Base-by-base conservation (phyloP, 2,329 filamentous ascomycete species). In the Talaromyces marneffei region DNA sequence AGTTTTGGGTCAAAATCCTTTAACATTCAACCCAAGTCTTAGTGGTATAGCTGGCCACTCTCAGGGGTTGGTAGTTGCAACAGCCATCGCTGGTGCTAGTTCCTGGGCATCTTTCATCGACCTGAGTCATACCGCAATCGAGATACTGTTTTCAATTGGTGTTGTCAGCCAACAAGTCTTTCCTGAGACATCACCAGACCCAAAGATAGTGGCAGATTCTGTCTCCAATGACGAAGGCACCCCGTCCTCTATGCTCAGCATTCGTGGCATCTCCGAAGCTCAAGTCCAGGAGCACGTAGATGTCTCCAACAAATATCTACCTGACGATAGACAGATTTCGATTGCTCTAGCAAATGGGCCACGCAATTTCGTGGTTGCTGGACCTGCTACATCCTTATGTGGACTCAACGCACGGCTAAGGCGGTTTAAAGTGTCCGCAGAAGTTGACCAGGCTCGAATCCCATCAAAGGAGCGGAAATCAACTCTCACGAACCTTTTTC, bases 391-490 rank as follows among this genome's bases (percentile, higher is more conserved):
- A 66, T 97, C 94, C 1, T 82, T 99, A 9, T 97, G 97, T 72
- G 94, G 93, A 83, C 84, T 99, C 42, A 99, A 97, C 97, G 60
- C 89, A 94, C 70, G 97, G 97, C 78, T 91, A 96, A 74, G 99
- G 96, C 82, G 93, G 93, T 2, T 54, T 10, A 54, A 56, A 25
- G 53, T 29, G 8, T 39, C 53, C 3, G 35, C 53, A 5, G 35
- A 56, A 18, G 27, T 29, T 29, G 27, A 29, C 18, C 54, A 29
- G 35, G 25, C 8, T 9, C 35, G 35, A 3, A 20, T 33, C 20
- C 27, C 48, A 8, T 33, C 14, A n/a, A 33, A 33, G 27, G 27
- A 52, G n/a, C 27, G 37, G 14, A 42, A 31, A 8, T 2, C 54
- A 9, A 25, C 25, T 2, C 39, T 56, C 12, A 56, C 23, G 16